Evolutionary conservation across 495 filamentous ascomycete genomes (phyloP).

Genomic region (Aspergillus hancockii): DNA sequence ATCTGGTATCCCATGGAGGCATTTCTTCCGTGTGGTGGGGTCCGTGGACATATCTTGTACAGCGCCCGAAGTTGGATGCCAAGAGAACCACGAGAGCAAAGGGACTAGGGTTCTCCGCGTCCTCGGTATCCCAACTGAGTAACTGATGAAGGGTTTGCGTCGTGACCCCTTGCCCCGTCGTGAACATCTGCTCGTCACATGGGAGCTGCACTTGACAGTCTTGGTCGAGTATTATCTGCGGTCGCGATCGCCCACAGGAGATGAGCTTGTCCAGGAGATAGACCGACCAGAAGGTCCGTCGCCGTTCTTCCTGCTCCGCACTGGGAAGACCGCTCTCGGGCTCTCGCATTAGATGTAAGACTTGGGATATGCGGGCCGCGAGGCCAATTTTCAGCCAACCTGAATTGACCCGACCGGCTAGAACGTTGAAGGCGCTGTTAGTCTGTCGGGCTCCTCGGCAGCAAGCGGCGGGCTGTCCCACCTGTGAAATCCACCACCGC

Average conservation of each 20-base stretch:
- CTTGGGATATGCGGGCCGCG: conserved; percentile 32
- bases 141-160: conserved; percentile 27
- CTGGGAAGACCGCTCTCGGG: conserved; percentile 19
- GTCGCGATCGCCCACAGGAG: conserved; percentile 30
- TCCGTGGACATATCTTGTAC: conserved; percentile 30
- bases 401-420: conserved; percentile 29
- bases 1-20: conserved; percentile 36
- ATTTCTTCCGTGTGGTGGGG: conserved; percentile 17
- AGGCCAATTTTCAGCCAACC: conserved; percentile 37
- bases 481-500: conserved; percentile 29
- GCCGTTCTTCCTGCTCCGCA: conserved; percentile 32
- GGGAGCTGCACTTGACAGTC: conserved; percentile 34
- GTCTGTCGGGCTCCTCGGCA: no score
- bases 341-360: conserved; percentile 31
- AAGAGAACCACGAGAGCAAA: conserved; percentile 30
- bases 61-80: conserved; percentile 30
- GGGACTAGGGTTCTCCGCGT: conserved; percentile 21
- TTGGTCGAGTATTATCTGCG: conserved; percentile 28
- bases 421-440: no score
- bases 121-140: conserved; percentile 21
- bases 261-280: conserved; percentile 34
- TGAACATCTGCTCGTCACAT: conserved; percentile 28
- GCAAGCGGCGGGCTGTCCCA: conserved; percentile 12
- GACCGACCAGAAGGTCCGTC: conserved; percentile 33
- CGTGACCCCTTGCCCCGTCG: conserved; percentile 20